Percentiles rank a stretch among this genome's conserved stretches.
phyloP scores from a whole-genome alignment of 805 yeast genomes.

The Blastobotrys peoriensis region DNA sequence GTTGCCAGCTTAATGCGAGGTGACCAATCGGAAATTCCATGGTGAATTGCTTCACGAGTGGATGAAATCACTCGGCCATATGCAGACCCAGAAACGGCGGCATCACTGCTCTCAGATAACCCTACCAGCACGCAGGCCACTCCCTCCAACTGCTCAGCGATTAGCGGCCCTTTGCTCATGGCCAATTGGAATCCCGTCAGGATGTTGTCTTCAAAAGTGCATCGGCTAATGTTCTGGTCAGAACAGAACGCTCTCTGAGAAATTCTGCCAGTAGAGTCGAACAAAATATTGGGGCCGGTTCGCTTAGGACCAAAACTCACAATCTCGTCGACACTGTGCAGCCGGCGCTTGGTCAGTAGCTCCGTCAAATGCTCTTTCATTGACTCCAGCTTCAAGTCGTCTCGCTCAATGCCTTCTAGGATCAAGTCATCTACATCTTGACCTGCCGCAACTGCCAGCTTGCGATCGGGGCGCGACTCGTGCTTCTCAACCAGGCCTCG shows the following conservation, averaged over 20 bases:
- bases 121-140: slow-evolving; percentile 46
- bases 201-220: slow-evolving; percentile 50
- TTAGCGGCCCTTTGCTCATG: slow-evolving; percentile 77
- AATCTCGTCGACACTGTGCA: slow-evolving; percentile 34
- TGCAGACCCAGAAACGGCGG: slow-evolving; percentile 35
- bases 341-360: slow-evolving; percentile 6
- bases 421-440: slow-evolving; percentile 23
- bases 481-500: slow-evolving; percentile 29
- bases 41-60: slow-evolving; percentile 67
- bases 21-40: slow-evolving; percentile 69
- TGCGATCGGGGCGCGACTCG: slow-evolving; percentile 8
- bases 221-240: neutral
- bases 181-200: slow-evolving; percentile 83
- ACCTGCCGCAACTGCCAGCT: slow-evolving; percentile 22
- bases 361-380: slow-evolving; percentile 21
- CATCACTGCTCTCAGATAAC: slow-evolving; percentile 20
- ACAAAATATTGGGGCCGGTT: slow-evolving; percentile 65
- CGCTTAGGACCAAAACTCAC: slow-evolving; percentile 73
- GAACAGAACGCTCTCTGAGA: slow-evolving; percentile 32
- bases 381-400: slow-evolving; percentile 24
- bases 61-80: slow-evolving; percentile 70
- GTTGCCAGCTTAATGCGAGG: slow-evolving; percentile 89
- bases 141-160: slow-evolving; percentile 84
- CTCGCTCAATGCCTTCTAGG: slow-evolving; percentile 15
- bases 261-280: slow-evolving; percentile 43